Evolutionary conservation across 108 stramenopile genomes (phyloP), one percentile per base, ranked within the genome.

Genomic region (Epipyxis sp.): DNA sequence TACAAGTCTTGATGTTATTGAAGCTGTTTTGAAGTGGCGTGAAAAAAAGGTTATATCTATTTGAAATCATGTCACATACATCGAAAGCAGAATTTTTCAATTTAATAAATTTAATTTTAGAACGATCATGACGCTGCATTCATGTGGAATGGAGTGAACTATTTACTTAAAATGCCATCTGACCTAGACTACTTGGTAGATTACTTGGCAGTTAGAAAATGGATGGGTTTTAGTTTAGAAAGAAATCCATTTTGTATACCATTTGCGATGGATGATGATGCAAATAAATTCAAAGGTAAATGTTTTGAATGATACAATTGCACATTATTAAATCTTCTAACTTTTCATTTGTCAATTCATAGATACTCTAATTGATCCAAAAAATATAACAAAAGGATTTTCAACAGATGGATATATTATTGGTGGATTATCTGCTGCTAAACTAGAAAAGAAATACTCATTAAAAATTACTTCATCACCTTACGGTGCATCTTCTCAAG

Each of bases 181-280:
- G 85, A 86, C 37, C 46, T 86, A 34, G 83, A 86, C 43, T 81
- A 80, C 37, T 3, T 83, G 13, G 74, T 69, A 37, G 3, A 39
- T 0, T 76, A 57, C 59, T 32, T 41, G 50, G 61, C 76, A 0
- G 16, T 86, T 16, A 39, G 35, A 20, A 44, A 61, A n/a, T 86
- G 84, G 84, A 72, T 81, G 3, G 58, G 79, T 27, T 84, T 86
- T 69, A 13, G 30, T 27, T 10, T 86, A 44, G 20, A 40, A 39
- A 42, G 86, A 34, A 86, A 86, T 58, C 86, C 86, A 0, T 86
- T 86, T 30, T 3, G 81, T 10, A 27, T 84, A 27, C 86, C 86
- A 10, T 54, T 79, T 0, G 27, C 86, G 13, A 27, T 84, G 44
- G 86, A n/a, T n/a, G n/a, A n/a, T n/a, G n/a, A n/a, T n/a, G n/a